A percentile compares a stretch with the other conserved stretches of the same genome.
Conservation (phyloP, 768 basidiomycete genomes). For the Mycena galopus region DNA sequence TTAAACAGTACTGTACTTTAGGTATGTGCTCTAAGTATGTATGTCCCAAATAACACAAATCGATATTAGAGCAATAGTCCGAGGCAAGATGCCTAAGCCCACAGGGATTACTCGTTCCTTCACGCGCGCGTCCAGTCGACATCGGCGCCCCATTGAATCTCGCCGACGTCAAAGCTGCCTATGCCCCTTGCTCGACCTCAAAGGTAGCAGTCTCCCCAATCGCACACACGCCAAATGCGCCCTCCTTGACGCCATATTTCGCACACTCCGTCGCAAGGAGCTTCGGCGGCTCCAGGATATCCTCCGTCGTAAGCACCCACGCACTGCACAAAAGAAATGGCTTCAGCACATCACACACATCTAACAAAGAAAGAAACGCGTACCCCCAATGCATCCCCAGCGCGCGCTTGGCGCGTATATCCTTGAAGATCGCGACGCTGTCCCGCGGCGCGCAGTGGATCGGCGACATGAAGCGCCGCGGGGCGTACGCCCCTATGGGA, state of each 20-base stretch:
- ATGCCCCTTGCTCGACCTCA: slow-evolving; percentile 22
- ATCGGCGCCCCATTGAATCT: too few relatives aligned
- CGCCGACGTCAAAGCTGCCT: too few relatives aligned
- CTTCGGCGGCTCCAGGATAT: slow-evolving; percentile 72
- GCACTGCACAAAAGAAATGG: slow-evolving; percentile 48
- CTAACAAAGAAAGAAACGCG: slow-evolving; percentile 32
- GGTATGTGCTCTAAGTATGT: too few relatives aligned
- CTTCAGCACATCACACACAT: too few relatives aligned
- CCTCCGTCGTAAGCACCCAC: slow-evolving; percentile 66
- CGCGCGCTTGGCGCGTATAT: slow-evolving; percentile 69
- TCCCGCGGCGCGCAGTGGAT: slow-evolving; percentile 78
- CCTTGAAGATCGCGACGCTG: slow-evolving; percentile 75
- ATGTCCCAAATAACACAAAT: too few relatives aligned
- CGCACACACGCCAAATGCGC: slow-evolving; percentile 67
- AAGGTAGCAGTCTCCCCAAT: slow-evolving; percentile 69
- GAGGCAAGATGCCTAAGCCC: too few relatives aligned
- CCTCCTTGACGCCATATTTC: slow-evolving; percentile 64
- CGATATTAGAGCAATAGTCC: too few relatives aligned
- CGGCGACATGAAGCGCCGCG: slow-evolving; percentile 67
- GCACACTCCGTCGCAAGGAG: slow-evolving; percentile 65
- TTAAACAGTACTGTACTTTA: too few relatives aligned
- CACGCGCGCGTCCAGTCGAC: too few relatives aligned
- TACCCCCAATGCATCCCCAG: slow-evolving; percentile 83
- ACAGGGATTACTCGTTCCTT: too few relatives aligned
- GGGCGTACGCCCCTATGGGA: slow-evolving; percentile 78